phyloP scores from a whole-genome alignment of 2,329 filamentous ascomycete genomes.

The Nemania sp. region DNA sequence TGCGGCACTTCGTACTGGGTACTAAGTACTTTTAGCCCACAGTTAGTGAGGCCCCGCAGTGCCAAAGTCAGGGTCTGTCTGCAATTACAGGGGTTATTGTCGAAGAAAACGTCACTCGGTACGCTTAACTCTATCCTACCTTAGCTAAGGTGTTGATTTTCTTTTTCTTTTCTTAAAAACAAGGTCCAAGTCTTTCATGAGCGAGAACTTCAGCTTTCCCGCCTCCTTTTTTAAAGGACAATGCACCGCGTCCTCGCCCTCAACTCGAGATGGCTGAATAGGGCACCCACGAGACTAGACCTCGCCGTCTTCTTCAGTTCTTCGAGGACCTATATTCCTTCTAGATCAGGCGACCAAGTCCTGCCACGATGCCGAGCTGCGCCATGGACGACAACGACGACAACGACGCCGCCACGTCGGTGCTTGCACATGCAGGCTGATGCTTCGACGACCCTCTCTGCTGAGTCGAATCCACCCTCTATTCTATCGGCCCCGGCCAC shows the following conservation, averaged over 20 bases:
- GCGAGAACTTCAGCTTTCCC: constrained; percentile 7
- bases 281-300: constrained; percentile 45
- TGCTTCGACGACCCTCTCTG: constrained; percentile 8
- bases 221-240: constrained; percentile 11
- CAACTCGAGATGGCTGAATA: constrained; percentile 49
- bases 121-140: background rate
- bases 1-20: too few relatives aligned
- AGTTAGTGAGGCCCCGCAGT: too few relatives aligned
- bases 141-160: constrained; percentile 1
- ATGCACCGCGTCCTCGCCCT: constrained; percentile 53
- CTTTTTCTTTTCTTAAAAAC: background rate
- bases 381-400: constrained; percentile 31
- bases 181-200: background rate
- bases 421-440: constrained; percentile 39
- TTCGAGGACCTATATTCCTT: background rate
- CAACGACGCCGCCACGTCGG: constrained; percentile 33
- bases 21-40: too few relatives aligned
- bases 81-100: constrained; percentile 18
- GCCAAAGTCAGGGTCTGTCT: background rate
- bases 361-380: constrained; percentile 20
- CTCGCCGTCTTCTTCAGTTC: constrained; percentile 57
- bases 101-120: constrained; percentile 14
- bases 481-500: constrained; percentile 14
- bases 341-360: constrained; percentile 20
- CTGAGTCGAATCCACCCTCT: constrained; percentile 7